phyloP scores from a whole-genome alignment of 352 stramenopile genomes.

The Blastocystis sp. region DNA sequence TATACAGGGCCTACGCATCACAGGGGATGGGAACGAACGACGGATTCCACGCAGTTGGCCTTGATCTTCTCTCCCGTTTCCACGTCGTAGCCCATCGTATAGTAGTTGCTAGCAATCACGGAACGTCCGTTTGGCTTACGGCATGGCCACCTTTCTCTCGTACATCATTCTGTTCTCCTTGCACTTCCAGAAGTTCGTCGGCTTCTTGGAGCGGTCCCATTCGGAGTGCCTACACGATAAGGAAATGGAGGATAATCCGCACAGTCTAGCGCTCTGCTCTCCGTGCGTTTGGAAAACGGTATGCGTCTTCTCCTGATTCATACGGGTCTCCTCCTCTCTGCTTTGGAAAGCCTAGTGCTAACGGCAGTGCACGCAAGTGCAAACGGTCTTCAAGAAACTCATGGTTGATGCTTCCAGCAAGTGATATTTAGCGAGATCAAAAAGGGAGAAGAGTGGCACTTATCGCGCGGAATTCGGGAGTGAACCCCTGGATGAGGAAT shows the following conservation, averaged over 20 bases:
- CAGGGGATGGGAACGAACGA: background rate
- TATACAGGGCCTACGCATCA: slow-evolving; percentile 64
- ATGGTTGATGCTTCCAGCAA: background rate
- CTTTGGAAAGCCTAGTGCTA: slow-evolving; percentile 41
- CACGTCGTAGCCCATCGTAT: slow-evolving; percentile 56
- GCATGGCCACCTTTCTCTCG: slow-evolving; percentile 48
- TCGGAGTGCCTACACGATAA: slow-evolving; percentile 25
- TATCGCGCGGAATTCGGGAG: background rate
- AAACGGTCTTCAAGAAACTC: slow-evolving; percentile 65
- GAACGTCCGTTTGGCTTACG: background rate
- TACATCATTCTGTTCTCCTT: slow-evolving; percentile 62
- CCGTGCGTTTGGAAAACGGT: slow-evolving; percentile 48
- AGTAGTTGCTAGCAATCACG: slow-evolving; percentile 55
- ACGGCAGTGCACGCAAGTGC: background rate
- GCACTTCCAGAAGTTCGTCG: slow-evolving; percentile 68
- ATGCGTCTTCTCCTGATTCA: slow-evolving; percentile 63
- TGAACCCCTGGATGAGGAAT: slow-evolving; percentile 13
- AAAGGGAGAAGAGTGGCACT: background rate
- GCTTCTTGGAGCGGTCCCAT: slow-evolving; percentile 67
- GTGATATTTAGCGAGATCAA: slow-evolving; percentile 23
- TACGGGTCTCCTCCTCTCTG: slow-evolving; percentile 56
- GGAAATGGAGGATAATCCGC: background rate
- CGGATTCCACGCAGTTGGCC: slow-evolving; percentile 59
- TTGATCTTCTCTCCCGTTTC: slow-evolving; percentile 67
- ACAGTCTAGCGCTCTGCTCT: slow-evolving; percentile 55